Conservation (phyloP, 768 basidiomycete species). For the Rubroboletus pulcherrimus region DNA sequence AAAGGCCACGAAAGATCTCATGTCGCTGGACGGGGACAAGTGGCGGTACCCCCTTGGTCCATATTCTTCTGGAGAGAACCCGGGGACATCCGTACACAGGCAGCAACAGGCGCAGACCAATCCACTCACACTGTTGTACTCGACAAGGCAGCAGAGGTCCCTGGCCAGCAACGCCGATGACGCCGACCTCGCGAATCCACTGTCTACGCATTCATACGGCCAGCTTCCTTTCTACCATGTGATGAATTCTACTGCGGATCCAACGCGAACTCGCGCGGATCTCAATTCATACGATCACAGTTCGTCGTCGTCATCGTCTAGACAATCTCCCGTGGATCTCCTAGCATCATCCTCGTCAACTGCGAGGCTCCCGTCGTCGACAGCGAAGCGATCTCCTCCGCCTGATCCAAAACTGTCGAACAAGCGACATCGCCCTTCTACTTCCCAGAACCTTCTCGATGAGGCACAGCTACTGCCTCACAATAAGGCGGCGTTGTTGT, state of each 20-base stretch:
- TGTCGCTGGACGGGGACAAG: slow-evolving; percentile 56
- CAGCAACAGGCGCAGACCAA: slow-evolving; percentile 19
- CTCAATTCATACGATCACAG: slow-evolving; percentile 11
- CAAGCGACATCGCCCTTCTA: slow-evolving; percentile 33
- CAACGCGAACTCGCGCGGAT: slow-evolving; percentile 8
- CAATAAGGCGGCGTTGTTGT: slow-evolving; percentile 44
- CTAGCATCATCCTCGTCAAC: slow-evolving; percentile 15
- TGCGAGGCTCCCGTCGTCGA: slow-evolving; percentile 12
- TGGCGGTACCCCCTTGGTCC: slow-evolving; percentile 34
- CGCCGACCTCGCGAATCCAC: slow-evolving; percentile 1
- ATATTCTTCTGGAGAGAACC: slow-evolving; percentile 8
- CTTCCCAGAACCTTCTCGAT: slow-evolving; percentile 7
- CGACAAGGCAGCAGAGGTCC: slow-evolving; percentile 18
- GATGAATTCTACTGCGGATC: slow-evolving; percentile 7
- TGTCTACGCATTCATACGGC: slow-evolving; percentile 7
- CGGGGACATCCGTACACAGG: slow-evolving; percentile 10
- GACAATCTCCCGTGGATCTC: slow-evolving; percentile 23
- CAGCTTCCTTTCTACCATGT: slow-evolving; percentile 22
- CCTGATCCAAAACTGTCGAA: slow-evolving; percentile 23
- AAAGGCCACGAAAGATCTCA: slow-evolving; percentile 81
- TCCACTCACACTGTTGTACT: slow-evolving; percentile 14
- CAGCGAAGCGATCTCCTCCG: slow-evolving; percentile 27
- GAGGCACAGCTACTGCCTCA: slow-evolving; percentile 13
- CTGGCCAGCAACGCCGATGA: slow-evolving; percentile 6
- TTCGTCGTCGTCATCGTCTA: slow-evolving; percentile 28